phyloP scores from a whole-genome alignment of 805 yeast genomes.

The Hanseniaspora thailandica region DNA sequence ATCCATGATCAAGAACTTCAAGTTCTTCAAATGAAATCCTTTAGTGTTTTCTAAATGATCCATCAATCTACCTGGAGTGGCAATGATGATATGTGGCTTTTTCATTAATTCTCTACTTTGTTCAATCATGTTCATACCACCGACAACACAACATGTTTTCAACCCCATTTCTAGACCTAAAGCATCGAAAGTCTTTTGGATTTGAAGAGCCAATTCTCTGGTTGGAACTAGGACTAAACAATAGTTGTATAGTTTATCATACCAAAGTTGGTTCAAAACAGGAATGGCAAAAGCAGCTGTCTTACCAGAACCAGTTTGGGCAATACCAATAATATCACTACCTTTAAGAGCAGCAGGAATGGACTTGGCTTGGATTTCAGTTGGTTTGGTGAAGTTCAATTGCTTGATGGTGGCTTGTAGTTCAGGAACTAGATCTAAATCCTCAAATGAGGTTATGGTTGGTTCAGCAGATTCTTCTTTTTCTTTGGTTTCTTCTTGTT shows the following conservation, averaged over 20 bases:
- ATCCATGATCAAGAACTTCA: slow-evolving; percentile 82
- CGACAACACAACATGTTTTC: slow-evolving; percentile 79
- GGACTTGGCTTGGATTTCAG: slow-evolving; percentile 86
- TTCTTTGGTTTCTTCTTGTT: slow-evolving; percentile 12
- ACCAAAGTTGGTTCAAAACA: slow-evolving; percentile 79
- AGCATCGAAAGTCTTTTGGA: slow-evolving; percentile 90
- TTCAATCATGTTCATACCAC: slow-evolving; percentile 98
- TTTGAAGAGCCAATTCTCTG: slow-evolving; percentile 75
- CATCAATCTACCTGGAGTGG: slow-evolving; percentile 88
- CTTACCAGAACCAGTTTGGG: slow-evolving; percentile 96
- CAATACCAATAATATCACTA: slow-evolving; percentile 86
- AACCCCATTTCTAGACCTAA: slow-evolving; percentile 85
- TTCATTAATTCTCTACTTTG: slow-evolving; percentile 89
- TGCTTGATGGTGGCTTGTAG: slow-evolving; percentile 66
- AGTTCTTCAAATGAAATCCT: slow-evolving; percentile 69
- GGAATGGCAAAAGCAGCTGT: slow-evolving; percentile 98
- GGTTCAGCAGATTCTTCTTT: slow-evolving; percentile 19
- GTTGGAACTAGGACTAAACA: slow-evolving; percentile 84
- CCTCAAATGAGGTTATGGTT: slow-evolving; percentile 35
- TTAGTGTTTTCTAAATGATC: slow-evolving; percentile 89
- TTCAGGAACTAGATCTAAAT: slow-evolving; percentile 61
- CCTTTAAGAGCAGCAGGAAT: slow-evolving; percentile 87
- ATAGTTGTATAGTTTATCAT: slow-evolving; percentile 75
- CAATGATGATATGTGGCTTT: slow-evolving; percentile 88
- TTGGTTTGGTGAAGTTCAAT: slow-evolving; percentile 68